Evolutionary conservation across 2,329 filamentous ascomycete species (phyloP), one percentile per base, ranked within the genome.

Genomic region (Paraphoma chrysanthemicola): DNA sequence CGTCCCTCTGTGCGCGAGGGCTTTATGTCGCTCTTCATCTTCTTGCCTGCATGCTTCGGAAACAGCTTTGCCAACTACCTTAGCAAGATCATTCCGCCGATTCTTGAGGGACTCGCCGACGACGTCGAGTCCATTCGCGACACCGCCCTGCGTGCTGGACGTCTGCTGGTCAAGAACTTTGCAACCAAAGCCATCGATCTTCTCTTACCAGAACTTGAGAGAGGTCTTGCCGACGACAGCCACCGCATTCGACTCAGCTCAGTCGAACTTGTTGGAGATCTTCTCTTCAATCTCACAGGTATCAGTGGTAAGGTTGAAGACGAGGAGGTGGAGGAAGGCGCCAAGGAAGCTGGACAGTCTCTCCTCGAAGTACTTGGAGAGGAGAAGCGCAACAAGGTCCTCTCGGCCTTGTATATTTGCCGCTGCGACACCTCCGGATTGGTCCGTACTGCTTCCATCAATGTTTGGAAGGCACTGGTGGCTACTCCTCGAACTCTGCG

Each of bases 1-100:
- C 97, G 97, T 78, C 77, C 95, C 16, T 88, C 93, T 52, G 92
- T 99, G 62, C 89, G 95, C 69, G 95, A 99, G 82, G 95, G 95
- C 44, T 99, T 99, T 82, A 99, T 99, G 95, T 97, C 95, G 7
- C 85, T 99, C 41, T 99, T 99, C 80, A 98, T 99, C 66, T 99
- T 97, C 85, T 87, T 99, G 80, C 95, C 95, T 11, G 95, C 97
- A 51, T 99, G 95, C 80, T 99, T 99, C 70, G 95, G 95, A 71
- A 99, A 99, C 84, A 96, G 93, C 77, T 99, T 99, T 72, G 90
- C 95, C 67, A 93, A 92, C 73, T 99, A 99, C 73, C 89, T 99
- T 59, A 92, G 89, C 79, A 93, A 89, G 74, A 97, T 99, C 70
- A 97, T 99, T 68, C 96, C 95, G 16, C 91, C 95, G 17, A 98